Evolutionary conservation across 345 rosid genomes (phyloP).

Genomic region (Chamaenerion angustifolium): DNA sequence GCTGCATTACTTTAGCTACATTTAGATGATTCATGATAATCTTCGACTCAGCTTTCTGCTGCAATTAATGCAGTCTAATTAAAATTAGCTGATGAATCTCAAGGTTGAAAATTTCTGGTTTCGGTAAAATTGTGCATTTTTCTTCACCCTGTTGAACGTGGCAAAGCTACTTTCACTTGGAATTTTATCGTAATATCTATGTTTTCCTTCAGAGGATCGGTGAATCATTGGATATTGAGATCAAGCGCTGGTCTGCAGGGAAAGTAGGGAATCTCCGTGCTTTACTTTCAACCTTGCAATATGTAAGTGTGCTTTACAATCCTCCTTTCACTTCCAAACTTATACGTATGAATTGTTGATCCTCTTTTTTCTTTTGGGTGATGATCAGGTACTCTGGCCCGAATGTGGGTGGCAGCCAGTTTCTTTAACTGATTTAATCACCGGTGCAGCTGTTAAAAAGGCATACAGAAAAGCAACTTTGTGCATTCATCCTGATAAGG

Average conservation of each 20-base stretch:
- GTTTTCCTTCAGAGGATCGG: conserved; percentile 52
- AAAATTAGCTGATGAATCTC: too few species aligned
- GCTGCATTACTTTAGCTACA: too few species aligned
- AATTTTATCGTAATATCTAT: background rate
- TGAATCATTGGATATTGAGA: conserved; percentile 74
- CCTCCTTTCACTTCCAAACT: background rate
- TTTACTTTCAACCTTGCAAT: conserved; percentile 82
- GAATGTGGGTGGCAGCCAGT: conserved; percentile 97
- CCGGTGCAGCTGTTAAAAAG: conserved; percentile 71
- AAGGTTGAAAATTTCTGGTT: too few species aligned
- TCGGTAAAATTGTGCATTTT: too few species aligned
- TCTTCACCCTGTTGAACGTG: too few species aligned
- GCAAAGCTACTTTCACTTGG: background rate
- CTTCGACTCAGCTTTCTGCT: too few species aligned
- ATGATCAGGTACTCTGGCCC: conserved; percentile 88
- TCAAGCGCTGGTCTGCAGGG: conserved; percentile 95
- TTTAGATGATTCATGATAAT: too few species aligned
- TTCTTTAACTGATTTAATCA: conserved; percentile 81
- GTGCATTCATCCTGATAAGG: conserved; percentile 99
- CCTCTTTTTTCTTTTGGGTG: background rate
- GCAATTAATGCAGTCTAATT: too few species aligned
- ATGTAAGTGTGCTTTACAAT: conserved; percentile 31
- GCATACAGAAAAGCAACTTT: conserved; percentile 79
- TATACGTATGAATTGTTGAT: background rate
- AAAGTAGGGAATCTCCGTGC: conserved; percentile 92